These are phyloP conservation scores for Mycena polygramma DNA, from an alignment of 768 basidiomycete genomes.

Conservation along the genomic window DNA sequence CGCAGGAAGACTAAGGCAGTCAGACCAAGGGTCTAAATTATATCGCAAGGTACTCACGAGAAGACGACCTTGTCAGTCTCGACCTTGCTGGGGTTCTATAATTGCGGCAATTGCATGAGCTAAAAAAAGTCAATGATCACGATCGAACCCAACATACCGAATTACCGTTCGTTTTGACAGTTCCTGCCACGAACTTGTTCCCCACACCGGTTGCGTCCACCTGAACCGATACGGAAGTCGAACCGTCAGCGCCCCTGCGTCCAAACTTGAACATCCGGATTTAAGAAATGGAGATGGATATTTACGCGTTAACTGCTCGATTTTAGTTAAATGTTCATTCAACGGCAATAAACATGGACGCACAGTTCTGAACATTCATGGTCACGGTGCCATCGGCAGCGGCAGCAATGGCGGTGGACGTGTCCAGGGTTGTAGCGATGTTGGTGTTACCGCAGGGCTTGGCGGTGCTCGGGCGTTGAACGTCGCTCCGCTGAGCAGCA, in stretches of 20 bases:
- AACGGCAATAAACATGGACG: not conserved
- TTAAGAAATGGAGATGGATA: not conserved
- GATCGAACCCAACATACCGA: slow-evolving; percentile 9
- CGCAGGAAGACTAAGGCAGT: slow-evolving; percentile 51
- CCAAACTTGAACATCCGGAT: not conserved
- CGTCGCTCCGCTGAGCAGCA: slow-evolving; percentile 32
- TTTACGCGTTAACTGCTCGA: slow-evolving; percentile 49
- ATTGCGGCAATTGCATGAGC: not conserved
- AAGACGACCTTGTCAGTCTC: slow-evolving; percentile 48
- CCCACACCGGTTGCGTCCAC: slow-evolving; percentile 21
- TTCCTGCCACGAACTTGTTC: slow-evolving; percentile 11
- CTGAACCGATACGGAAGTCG: slow-evolving; percentile 9
- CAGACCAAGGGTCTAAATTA: slow-evolving; percentile 27
- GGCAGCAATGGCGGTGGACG: slow-evolving; percentile 35
- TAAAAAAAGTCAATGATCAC: slow-evolving; percentile 9
- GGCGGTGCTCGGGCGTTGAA: slow-evolving; percentile 35
- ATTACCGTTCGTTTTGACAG: slow-evolving; percentile 21
- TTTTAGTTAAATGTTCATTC: not conserved
- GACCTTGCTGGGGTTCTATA: slow-evolving; percentile 52
- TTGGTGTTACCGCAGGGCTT: slow-evolving; percentile 36
- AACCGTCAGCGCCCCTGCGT: slow-evolving; percentile 34
- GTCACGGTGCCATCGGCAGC: slow-evolving; percentile 47
- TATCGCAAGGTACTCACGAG: slow-evolving; percentile 32
- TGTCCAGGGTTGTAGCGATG: slow-evolving; percentile 29
- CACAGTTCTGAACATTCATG: slow-evolving; percentile 45